A percentile compares a stretch with the other conserved stretches of the same genome.
phyloP scores from a whole-genome alignment of 768 basidiomycete species.

The Clitopilus passeckerianus region DNA sequence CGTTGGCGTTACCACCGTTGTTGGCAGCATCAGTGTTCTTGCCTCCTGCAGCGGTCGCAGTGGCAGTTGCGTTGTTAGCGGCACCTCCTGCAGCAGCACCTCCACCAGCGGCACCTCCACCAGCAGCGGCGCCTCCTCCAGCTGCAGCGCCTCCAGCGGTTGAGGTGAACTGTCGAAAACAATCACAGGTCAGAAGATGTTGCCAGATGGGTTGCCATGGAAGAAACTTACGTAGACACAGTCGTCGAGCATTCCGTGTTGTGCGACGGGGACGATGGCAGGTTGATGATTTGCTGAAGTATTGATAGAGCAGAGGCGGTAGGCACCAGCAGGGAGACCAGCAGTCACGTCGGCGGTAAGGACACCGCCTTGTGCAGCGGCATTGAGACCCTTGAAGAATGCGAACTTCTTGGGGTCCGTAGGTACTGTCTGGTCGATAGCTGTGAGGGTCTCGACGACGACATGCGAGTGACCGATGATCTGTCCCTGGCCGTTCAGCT shows the following conservation, averaged over 20 bases:
- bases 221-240: conserved; percentile 41
- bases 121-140: conserved; percentile 4
- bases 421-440: conserved; percentile 37
- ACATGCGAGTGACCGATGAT: conserved; percentile 58
- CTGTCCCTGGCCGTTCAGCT: conserved; percentile 42
- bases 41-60: background rate
- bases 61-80: conserved; percentile 2
- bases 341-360: conserved; percentile 43
- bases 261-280: conserved; percentile 51
- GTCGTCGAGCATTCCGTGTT: conserved; percentile 58
- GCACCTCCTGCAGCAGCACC: background rate
- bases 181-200: background rate
- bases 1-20: conserved; percentile 1
- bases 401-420: conserved; percentile 47
- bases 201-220: background rate
- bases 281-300: conserved; percentile 57
- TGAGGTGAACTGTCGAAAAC: conserved; percentile 3
- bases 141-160: conserved; percentile 1
- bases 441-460: conserved; percentile 43
- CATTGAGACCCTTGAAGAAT: conserved; percentile 55
- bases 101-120: conserved; percentile 5
- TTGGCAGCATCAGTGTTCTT: background rate
- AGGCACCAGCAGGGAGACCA: conserved; percentile 55
- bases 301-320: conserved; percentile 58
- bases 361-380: conserved; percentile 40